phyloP scores from a whole-genome alignment of 108 stramenopile species.

The Seminavis robusta region DNA sequence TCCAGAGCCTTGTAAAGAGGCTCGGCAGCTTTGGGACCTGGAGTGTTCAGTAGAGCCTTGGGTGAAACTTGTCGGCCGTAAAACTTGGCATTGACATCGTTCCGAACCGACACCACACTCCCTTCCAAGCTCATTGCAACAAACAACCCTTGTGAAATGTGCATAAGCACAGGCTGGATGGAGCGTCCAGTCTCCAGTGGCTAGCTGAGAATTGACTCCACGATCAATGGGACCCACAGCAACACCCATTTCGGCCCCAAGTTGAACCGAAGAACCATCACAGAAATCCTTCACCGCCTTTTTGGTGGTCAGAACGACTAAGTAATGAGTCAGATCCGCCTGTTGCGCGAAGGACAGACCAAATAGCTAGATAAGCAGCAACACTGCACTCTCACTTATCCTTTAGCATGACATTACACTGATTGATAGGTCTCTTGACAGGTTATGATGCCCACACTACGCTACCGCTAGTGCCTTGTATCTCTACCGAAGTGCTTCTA shows the following conservation, averaged over 20 bases:
- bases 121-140: conserved; percentile 82
- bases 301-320: conserved; percentile 75
- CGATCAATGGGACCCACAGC: conserved; percentile 84
- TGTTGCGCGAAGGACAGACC: too few species aligned
- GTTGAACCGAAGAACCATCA: conserved; percentile 41
- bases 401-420: too few species aligned
- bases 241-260: conserved; percentile 81
- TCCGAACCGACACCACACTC: conserved; percentile 46
- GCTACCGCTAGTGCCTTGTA: too few species aligned
- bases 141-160: conserved; percentile 84
- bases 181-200: conserved; percentile 43
- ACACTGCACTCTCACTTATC: too few species aligned
- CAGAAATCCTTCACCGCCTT: conserved; percentile 73
- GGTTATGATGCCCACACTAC: too few species aligned
- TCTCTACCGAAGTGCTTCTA: too few species aligned
- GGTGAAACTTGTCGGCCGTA: conserved; percentile 50
- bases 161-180: conserved; percentile 81
- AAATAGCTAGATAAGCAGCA: too few species aligned
- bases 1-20: conserved; percentile 73
- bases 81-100: conserved; percentile 87
- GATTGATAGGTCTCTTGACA: too few species aligned
- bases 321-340: conserved; percentile 76
- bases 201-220: conserved; percentile 39
- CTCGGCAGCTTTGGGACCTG: conserved; percentile 70
- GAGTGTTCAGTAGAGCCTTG: conserved; percentile 44